Percentiles rank a stretch among this genome's conserved stretches.
Evolutionary conservation across 2,329 filamentous ascomycete species (phyloP).

Genomic region (Cyphellophora europaea): DNA sequence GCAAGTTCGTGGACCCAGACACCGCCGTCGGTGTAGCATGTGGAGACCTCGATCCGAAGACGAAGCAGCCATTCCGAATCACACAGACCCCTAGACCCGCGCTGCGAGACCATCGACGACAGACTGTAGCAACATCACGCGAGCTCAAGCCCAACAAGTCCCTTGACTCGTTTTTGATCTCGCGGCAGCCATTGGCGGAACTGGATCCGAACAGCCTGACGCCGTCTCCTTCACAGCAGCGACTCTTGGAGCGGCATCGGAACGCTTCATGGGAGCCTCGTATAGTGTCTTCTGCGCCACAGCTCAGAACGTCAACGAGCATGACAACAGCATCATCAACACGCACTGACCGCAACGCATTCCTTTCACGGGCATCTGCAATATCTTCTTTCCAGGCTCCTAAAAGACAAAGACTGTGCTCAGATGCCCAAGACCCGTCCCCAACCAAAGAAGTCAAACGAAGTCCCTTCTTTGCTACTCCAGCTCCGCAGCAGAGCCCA

Average conservation of each 20-base stretch:
- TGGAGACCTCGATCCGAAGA: conserved; percentile 83
- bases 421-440: conserved; percentile 31
- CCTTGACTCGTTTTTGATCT: conserved; percentile 57
- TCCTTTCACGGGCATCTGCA: conserved; percentile 27
- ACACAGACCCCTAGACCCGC: conserved; percentile 25
- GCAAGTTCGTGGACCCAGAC: conserved; percentile 58
- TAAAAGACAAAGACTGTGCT: conserved; percentile 44
- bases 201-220: conserved; percentile 60
- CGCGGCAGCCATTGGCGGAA: conserved; percentile 55
- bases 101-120: conserved; percentile 27
- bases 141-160: conserved; percentile 51
- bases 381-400: conserved; percentile 35
- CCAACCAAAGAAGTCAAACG: conserved; percentile 25
- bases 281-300: conserved; percentile 32
- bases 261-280: conserved; percentile 47
- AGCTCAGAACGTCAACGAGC: conserved; percentile 27
- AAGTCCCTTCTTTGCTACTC: conserved; percentile 40
- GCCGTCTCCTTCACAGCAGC: conserved; percentile 56
- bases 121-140: conserved; percentile 33
- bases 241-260: conserved; percentile 45
- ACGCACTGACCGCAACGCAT: conserved; percentile 31
- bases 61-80: conserved; percentile 55
- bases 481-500: conserved; percentile 27
- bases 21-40: conserved; percentile 64
- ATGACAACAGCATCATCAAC: conserved; percentile 27